Conservation (phyloP, 169 alveolate species). For the Fabrea salina region DNA sequence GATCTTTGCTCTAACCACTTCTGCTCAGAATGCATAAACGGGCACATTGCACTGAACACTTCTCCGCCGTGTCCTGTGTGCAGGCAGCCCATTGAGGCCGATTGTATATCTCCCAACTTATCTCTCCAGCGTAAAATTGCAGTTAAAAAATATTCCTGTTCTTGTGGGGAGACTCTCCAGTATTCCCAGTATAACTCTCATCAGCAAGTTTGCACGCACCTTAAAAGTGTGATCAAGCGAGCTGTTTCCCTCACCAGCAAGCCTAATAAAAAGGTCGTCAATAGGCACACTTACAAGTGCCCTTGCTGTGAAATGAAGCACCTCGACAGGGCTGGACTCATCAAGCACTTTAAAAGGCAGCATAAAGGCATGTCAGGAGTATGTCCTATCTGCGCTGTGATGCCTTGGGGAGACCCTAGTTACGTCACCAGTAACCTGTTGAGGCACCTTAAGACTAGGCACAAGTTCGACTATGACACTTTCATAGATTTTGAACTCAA, state of each 20-base stretch:
- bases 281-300: slow-evolving; percentile 50
- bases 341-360: slow-evolving; percentile 34
- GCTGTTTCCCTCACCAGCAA: neutral
- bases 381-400: slow-evolving; percentile 43
- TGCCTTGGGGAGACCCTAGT: slow-evolving; percentile 57
- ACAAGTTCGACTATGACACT: slow-evolving; percentile 50
- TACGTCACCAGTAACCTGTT: slow-evolving; percentile 40
- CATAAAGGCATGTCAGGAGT: slow-evolving; percentile 45
- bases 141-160: neutral
- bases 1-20: neutral
- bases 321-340: slow-evolving; percentile 39
- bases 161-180: neutral
- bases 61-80: slow-evolving; percentile 16
- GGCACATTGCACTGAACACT: neutral
- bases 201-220: neutral
- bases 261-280: slow-evolving; percentile 25
- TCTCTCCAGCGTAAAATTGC: neutral
- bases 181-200: neutral
- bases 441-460: slow-evolving; percentile 42
- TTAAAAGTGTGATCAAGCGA: neutral
- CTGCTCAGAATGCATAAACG: neutral
- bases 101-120: neutral
- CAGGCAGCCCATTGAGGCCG: neutral
- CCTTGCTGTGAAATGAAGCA: slow-evolving; percentile 44
- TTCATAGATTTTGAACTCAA: too few relatives aligned